Conservation (phyloP, 495 filamentous ascomycete species). For the Pyronema domesticum region DNA sequence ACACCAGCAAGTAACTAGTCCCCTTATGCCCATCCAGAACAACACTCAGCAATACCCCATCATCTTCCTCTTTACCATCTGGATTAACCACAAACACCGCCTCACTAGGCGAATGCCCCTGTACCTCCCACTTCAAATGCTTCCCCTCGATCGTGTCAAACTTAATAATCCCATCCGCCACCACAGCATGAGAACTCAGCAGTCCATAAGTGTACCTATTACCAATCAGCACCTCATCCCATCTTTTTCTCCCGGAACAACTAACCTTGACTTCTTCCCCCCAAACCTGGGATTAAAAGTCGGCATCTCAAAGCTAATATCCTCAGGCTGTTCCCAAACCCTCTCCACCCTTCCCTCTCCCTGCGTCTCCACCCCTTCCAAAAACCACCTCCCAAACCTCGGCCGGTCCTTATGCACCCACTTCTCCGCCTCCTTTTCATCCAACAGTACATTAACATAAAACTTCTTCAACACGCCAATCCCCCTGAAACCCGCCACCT, state of each 20-base stretch:
- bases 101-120: conserved; percentile 52
- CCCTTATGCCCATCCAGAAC: conserved; percentile 46
- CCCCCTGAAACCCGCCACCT: conserved; percentile 31
- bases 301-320: conserved; percentile 38
- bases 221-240: no score
- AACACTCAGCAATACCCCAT: conserved; percentile 53
- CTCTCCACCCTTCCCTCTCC: conserved; percentile 10
- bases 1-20: conserved; percentile 49
- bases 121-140: conserved; percentile 32
- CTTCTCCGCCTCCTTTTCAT: conserved; percentile 23
- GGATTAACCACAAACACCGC: conserved; percentile 50
- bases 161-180: conserved; percentile 52
- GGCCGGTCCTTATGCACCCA: conserved; percentile 15
- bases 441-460: conserved; percentile 21
- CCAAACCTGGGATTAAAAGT: conserved; percentile 45
- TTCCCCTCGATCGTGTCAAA: conserved; percentile 35
- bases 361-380: not conserved
- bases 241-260: no score
- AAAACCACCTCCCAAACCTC: not conserved
- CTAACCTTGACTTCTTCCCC: no score
- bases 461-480: conserved; percentile 31
- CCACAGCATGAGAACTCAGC: conserved; percentile 27
- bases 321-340: conserved; percentile 10
- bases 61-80: conserved; percentile 39
- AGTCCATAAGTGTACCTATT: no score